Conservation (phyloP, 148 eudicot genomes). For the Spergularia bocconei region DNA sequence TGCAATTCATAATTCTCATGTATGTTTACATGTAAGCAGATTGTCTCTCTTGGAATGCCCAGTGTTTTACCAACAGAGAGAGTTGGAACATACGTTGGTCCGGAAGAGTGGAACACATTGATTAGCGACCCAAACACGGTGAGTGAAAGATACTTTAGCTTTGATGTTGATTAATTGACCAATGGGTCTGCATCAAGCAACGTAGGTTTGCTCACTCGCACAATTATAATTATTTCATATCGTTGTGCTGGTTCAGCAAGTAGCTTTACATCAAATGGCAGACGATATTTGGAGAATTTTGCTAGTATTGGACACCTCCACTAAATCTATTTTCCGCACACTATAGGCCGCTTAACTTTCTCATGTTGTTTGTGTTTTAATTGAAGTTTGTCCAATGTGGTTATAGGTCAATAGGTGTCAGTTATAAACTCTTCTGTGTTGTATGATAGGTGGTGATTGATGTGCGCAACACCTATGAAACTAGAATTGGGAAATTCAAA, state of each 20-base stretch:
- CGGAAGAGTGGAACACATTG: conserved; percentile 78
- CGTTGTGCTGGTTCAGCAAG: no score
- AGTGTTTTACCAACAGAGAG: conserved; percentile 77
- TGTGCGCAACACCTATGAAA: conserved; percentile 90
- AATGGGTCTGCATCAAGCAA: conserved; percentile 4
- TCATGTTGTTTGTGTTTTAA: no score
- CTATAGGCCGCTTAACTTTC: no score
- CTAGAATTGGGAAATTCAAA: conserved; percentile 87
- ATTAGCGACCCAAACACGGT: conserved; percentile 86
- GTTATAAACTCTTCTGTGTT: conserved; percentile 15
- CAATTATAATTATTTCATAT: no score
- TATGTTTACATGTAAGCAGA: conserved; percentile 42
- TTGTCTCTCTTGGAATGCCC: conserved; percentile 96
- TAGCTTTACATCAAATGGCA: no score
- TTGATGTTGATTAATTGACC: neutral
- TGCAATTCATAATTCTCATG: neutral
- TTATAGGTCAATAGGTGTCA: neutral
- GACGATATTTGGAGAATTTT: no score
- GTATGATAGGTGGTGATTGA: conserved; percentile 77
- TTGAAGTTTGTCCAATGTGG: neutral
- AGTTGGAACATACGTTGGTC: conserved; percentile 84
- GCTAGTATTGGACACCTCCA: no score
- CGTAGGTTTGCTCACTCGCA: neutral
- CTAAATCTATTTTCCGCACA: no score
- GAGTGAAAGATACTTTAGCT: conserved; percentile 25